Conservation (phyloP, 2,329 filamentous ascomycete genomes). For the Acephala macrosclerotiorum region DNA sequence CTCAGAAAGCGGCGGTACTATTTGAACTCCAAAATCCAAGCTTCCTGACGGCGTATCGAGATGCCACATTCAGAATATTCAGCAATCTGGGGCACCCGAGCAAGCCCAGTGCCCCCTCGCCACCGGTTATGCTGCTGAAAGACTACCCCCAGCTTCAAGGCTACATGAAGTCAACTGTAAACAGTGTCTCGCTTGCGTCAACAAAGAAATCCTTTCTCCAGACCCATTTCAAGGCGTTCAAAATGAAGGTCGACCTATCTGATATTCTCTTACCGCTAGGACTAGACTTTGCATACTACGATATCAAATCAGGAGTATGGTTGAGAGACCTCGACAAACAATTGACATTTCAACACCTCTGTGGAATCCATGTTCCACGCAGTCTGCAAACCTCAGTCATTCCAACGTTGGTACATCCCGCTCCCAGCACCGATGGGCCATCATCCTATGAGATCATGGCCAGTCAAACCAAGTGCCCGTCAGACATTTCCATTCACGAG, state of each 20-base stretch:
- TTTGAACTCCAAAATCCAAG: too few species aligned
- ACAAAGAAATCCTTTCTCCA: conserved; percentile 41
- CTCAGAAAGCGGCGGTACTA: too few species aligned
- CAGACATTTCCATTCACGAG: conserved; percentile 48
- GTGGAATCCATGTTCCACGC: conserved; percentile 45
- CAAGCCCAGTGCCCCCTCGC: conserved; percentile 18
- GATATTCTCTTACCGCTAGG: conserved; percentile 40
- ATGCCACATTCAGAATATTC: conserved; percentile 57
- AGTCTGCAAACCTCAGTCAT: conserved; percentile 36
- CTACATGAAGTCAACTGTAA: conserved; percentile 21
- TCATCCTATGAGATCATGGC: too few species aligned
- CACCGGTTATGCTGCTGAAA: conserved; percentile 33
- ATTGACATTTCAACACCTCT: conserved; percentile 44
- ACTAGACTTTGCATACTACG: conserved; percentile 42
- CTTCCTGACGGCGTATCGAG: conserved; percentile 42
- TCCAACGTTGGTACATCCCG: conserved; percentile 19
- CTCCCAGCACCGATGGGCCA: too few species aligned
- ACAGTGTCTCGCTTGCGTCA: conserved; percentile 39
- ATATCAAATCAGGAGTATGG: conserved; percentile 38
- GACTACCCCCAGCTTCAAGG: conserved; percentile 33
- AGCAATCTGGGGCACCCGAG: conserved; percentile 45
- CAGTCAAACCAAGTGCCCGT: too few species aligned
- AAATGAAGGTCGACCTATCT: conserved; percentile 38
- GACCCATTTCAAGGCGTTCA: conserved; percentile 43
- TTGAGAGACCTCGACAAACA: conserved; percentile 38